Evolutionary conservation across 768 basidiomycete species (phyloP).

Genomic region (Suillus cothurnatus): DNA sequence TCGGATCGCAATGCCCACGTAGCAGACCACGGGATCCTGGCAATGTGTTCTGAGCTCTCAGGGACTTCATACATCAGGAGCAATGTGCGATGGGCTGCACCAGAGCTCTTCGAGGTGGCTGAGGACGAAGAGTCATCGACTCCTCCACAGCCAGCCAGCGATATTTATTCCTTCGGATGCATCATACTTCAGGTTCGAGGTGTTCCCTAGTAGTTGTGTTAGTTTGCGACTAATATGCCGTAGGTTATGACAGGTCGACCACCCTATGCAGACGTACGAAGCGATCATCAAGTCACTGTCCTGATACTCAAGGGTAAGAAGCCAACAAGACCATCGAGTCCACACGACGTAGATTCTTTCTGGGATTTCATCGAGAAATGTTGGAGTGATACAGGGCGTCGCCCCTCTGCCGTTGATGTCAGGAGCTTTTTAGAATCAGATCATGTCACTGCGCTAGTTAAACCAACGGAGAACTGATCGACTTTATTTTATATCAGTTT

Average conservation of each 20-base stretch:
- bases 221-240: not conserved
- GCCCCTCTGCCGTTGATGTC: conserved; percentile 19
- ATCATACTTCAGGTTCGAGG: conserved; percentile 29
- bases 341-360: conserved; percentile 21
- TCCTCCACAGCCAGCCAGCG: conserved; percentile 1
- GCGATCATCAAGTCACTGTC: conserved; percentile 27
- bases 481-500: too few species aligned
- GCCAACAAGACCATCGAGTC: conserved; percentile 17
- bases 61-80: conserved; percentile 19
- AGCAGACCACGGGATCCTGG: conserved; percentile 40
- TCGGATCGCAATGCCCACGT: conserved; percentile 32
- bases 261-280: conserved; percentile 24
- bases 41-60: conserved; percentile 28
- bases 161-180: conserved; percentile 33
- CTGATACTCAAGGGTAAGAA: conserved; percentile 15
- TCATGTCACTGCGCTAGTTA: not conserved
- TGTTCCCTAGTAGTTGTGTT: not conserved
- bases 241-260: conserved; percentile 27
- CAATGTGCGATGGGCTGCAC: conserved; percentile 46
- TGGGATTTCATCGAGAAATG: conserved; percentile 28
- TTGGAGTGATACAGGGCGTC: conserved; percentile 19
- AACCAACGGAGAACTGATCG: not conserved
- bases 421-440: conserved; percentile 13
- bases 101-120: conserved; percentile 36
- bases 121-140: conserved; percentile 10